Conservation (phyloP, 163 green algal species). For the Scenedesmus sp. region DNA sequence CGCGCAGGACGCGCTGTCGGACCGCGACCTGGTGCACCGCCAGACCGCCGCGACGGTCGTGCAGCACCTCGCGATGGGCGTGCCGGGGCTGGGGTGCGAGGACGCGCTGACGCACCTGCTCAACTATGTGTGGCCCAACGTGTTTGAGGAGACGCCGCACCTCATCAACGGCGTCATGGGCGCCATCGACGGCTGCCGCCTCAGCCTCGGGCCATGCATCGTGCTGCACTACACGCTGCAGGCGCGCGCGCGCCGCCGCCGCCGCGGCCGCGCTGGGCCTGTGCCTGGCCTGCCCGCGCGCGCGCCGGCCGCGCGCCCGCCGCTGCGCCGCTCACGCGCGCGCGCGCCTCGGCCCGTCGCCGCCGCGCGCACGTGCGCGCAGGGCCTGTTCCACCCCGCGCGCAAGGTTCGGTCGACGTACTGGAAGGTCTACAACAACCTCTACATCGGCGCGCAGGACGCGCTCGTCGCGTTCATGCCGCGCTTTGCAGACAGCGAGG, state of each 20-base stretch:
- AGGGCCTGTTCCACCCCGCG: conserved; percentile 95
- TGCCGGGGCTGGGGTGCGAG: conserved; percentile 96
- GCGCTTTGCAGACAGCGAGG: conserved; percentile 77
- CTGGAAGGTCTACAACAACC: conserved; percentile 99
- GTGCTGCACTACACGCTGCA: conserved; percentile 94
- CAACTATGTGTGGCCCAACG: conserved; percentile 99
- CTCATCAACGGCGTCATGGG: conserved; percentile 92
- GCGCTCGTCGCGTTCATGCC: conserved; percentile 91
- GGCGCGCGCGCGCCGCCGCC: conserved; percentile 47
- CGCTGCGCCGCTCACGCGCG: too few species aligned
- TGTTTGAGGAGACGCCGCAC: conserved; percentile 97
- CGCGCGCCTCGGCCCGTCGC: too few species aligned
- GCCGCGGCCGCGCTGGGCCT: too few species aligned
- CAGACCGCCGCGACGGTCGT: conserved; percentile 94
- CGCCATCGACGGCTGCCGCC: conserved; percentile 91
- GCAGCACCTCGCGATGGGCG: conserved; percentile 91
- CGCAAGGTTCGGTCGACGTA: conserved; percentile 90
- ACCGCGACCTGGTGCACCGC: conserved; percentile 89
- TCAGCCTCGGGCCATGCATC: conserved; percentile 86
- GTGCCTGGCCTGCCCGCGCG: too few species aligned
- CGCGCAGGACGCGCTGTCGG: conserved; percentile 32
- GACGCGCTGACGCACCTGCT: conserved; percentile 96
- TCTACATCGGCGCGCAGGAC: conserved; percentile 96
- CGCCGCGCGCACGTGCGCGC: conserved; percentile 37
- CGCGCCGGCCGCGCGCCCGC: too few species aligned